phyloP scores from a whole-genome alignment of 1,284 basidiomycete species.

The Pascua guehoae region DNA sequence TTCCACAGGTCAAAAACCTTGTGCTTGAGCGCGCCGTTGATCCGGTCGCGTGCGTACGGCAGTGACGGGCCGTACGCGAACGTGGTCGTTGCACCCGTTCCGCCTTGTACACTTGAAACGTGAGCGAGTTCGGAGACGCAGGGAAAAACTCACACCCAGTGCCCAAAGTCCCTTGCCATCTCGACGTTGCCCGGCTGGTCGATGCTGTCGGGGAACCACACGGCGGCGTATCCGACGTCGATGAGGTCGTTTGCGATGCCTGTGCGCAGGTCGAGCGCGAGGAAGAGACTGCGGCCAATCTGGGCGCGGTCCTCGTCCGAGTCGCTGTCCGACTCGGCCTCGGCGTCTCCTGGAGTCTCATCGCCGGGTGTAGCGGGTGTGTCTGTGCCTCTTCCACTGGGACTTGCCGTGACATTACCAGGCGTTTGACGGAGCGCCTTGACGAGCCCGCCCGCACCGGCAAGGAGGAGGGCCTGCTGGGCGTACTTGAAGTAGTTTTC shows the following conservation, averaged over 20 bases:
- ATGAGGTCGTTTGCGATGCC: background rate
- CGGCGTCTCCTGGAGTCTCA: too few relatives aligned
- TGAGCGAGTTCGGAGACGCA: background rate
- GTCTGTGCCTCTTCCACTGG: background rate
- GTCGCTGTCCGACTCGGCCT: background rate
- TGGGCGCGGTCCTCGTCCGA: background rate
- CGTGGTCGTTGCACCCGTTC: background rate
- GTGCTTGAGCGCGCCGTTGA: constrained; percentile 20
- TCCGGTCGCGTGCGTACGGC: constrained; percentile 15
- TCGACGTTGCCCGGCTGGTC: constrained; percentile 18
- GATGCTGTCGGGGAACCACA: constrained; percentile 9
- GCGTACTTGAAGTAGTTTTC: constrained; percentile 28
- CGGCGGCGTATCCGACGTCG: constrained; percentile 19
- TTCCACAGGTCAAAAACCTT: constrained; percentile 28
- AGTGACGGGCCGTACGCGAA: constrained; percentile 33
- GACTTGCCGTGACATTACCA: too few relatives aligned
- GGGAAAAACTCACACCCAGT: constrained; percentile 37
- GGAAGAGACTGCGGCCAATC: constrained; percentile 38
- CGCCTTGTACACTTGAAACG: constrained; percentile 25
- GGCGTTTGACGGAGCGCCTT: background rate
- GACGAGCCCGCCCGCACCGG: constrained; percentile 6
- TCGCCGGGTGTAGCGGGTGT: too few relatives aligned
- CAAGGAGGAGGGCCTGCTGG: constrained; percentile 34
- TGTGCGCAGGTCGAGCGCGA: constrained; percentile 32
- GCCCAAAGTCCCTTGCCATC: constrained; percentile 30